phyloP scores from a whole-genome alignment of 805 yeast genomes.

The Debaryomyces prosopidis region DNA sequence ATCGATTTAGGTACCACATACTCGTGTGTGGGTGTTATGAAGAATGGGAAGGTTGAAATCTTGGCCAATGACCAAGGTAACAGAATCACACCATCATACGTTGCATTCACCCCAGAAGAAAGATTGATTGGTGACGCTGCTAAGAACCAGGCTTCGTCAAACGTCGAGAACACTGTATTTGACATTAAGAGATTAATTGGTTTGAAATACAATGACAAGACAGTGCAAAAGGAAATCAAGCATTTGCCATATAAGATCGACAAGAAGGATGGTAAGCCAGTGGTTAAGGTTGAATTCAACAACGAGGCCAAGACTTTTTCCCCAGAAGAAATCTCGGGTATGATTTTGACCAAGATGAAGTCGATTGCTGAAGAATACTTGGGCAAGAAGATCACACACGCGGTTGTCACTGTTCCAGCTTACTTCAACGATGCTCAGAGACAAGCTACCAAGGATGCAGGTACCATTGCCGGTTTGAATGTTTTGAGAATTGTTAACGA shows the following conservation, averaged over 20 bases:
- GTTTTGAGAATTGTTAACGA: constrained; percentile 89
- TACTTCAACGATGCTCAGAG: constrained; percentile 97
- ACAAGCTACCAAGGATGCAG: constrained; percentile 97
- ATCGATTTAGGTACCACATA: constrained; percentile 87
- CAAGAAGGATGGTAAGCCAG: constrained; percentile 70
- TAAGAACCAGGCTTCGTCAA: constrained; percentile 92
- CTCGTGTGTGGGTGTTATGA: constrained; percentile 94
- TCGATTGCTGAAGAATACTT: constrained; percentile 59
- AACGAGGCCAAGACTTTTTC: constrained; percentile 83
- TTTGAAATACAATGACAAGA: constrained; percentile 74
- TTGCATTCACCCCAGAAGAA: constrained; percentile 86
- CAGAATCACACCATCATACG: constrained; percentile 93
- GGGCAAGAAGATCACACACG: constrained; percentile 55
- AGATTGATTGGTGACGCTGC: constrained; percentile 92
- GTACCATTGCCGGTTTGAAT: constrained; percentile 88
- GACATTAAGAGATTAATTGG: constrained; percentile 91
- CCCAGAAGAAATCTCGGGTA: constrained; percentile 89
- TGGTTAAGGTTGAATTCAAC: constrained; percentile 77
- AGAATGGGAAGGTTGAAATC: constrained; percentile 85
- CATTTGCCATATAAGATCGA: constrained; percentile 79
- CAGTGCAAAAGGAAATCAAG: constrained; percentile 53
- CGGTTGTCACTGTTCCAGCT: constrained; percentile 92
- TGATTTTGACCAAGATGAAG: constrained; percentile 86
- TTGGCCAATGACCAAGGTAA: constrained; percentile 96
- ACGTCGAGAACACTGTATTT: constrained; percentile 84